Conservation (phyloP, 768 basidiomycete species). For the Leccinum fibrillosum region DNA sequence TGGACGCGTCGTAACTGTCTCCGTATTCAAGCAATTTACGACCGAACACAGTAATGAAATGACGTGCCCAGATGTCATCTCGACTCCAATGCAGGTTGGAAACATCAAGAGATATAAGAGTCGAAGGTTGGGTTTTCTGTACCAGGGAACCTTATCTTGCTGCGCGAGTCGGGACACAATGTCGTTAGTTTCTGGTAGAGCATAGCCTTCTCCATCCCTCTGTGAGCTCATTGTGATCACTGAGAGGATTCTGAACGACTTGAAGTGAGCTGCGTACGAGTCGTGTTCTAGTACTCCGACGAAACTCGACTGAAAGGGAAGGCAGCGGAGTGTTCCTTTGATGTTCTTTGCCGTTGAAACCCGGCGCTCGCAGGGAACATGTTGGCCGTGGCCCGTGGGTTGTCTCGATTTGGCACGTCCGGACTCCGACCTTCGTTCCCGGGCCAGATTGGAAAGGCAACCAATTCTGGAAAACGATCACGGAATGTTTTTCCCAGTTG, state of each 20-base stretch:
- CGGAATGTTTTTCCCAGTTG: too few relatives aligned
- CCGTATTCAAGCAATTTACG: conserved; percentile 16
- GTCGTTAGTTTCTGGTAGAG: neutral
- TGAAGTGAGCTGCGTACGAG: neutral
- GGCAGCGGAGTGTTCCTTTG: neutral
- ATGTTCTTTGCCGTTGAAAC: neutral
- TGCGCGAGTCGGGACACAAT: neutral
- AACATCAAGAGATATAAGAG: neutral
- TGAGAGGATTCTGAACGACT: neutral
- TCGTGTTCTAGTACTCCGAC: too few relatives aligned
- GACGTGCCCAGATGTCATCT: neutral
- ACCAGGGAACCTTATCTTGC: conserved; percentile 37
- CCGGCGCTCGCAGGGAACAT: too few relatives aligned
- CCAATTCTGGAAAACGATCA: too few relatives aligned
- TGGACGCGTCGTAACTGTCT: neutral
- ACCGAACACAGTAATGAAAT: neutral
- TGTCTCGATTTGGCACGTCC: too few relatives aligned
- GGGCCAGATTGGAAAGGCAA: too few relatives aligned
- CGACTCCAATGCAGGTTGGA: neutral
- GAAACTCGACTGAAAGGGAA: too few relatives aligned
- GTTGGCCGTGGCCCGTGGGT: too few relatives aligned
- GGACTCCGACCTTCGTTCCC: neutral
- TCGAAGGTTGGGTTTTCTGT: conserved; percentile 44
- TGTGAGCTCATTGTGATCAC: neutral
- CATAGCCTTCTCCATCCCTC: neutral